phyloP scores from a whole-genome alignment of 306 rosid species.

The Oemleria cerasiformis region DNA sequence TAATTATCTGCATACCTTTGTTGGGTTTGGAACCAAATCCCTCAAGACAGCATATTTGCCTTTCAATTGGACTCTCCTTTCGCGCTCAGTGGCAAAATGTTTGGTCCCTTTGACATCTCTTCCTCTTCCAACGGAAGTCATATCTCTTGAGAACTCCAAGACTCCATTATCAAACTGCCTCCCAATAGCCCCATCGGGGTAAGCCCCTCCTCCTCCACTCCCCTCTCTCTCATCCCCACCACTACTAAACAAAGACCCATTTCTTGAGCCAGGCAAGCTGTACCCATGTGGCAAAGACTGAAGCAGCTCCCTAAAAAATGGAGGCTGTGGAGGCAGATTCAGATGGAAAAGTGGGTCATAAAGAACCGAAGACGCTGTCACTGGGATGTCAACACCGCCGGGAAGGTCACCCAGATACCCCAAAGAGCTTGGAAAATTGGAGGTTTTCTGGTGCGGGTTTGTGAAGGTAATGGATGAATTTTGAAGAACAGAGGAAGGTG shows the following conservation, averaged over 20 bases:
- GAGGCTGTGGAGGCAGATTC: slow-evolving; percentile 89
- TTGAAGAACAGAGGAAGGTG: slow-evolving; percentile 47
- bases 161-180: slow-evolving; percentile 67
- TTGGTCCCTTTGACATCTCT: slow-evolving; percentile 48
- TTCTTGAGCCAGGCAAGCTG: slow-evolving; percentile 51
- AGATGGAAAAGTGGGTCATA: slow-evolving; percentile 73
- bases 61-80: slow-evolving; percentile 54
- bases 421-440: slow-evolving; percentile 36
- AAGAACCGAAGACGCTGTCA: slow-evolving; percentile 19
- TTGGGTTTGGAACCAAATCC: slow-evolving; percentile 59
- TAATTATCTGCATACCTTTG: slow-evolving; percentile 40
- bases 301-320: slow-evolving; percentile 60
- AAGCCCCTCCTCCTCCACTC: slow-evolving; percentile 30
- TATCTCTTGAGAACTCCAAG: slow-evolving; percentile 46
- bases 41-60: slow-evolving; percentile 42
- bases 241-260: slow-evolving; percentile 39
- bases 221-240: slow-evolving; percentile 67
- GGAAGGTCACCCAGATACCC: slow-evolving; percentile 53
- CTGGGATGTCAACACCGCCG: slow-evolving; percentile 21
- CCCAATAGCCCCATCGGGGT: slow-evolving; percentile 43
- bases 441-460: slow-evolving; percentile 40
- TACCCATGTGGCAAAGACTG: slow-evolving; percentile 73
- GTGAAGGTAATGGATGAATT: slow-evolving; percentile 53
- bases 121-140: slow-evolving; percentile 43
- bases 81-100: slow-evolving; percentile 49